Percentiles rank a stretch among this genome's conserved stretches.
Evolutionary conservation across 768 basidiomycete genomes (phyloP).

Genomic region (Tricholoma hemisulphureum): DNA sequence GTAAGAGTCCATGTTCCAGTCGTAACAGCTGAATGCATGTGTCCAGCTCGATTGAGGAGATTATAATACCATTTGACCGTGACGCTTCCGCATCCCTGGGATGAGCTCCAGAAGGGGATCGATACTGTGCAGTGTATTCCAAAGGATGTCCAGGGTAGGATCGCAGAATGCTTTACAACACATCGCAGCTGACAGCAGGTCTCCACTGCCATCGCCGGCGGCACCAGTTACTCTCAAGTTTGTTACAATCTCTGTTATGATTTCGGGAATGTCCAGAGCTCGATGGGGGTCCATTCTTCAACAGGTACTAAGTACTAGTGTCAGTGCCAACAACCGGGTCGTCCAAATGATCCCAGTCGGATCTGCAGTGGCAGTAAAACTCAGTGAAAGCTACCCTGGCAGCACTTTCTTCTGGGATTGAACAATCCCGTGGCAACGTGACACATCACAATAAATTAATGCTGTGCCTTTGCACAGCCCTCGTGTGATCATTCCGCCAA

Average conservation of each 20-base stretch:
- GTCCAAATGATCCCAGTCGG: no score
- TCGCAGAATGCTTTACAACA: constrained; percentile 10
- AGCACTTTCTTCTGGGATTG: no score
- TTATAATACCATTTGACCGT: constrained; percentile 2
- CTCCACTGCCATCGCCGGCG: background rate
- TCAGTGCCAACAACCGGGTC: no score
- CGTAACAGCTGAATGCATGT: background rate
- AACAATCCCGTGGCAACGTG: no score
- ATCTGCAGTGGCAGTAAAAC: no score
- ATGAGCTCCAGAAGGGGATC: constrained; percentile 8
- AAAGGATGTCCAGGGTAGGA: constrained; percentile 8
- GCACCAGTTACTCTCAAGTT: background rate
- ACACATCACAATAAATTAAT: no score
- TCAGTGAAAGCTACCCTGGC: no score
- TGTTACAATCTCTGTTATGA: background rate
- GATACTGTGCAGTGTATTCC: constrained; percentile 6
- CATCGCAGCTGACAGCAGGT: constrained; percentile 1
- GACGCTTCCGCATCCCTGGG: background rate
- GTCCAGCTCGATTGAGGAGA: background rate
- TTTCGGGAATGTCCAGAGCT: background rate
- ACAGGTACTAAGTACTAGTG: no score
- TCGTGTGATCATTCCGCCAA: no score
- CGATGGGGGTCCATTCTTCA: background rate
- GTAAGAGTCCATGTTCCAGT: background rate
- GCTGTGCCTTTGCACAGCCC: no score